Percentiles rank a stretch among this genome's conserved stretches.
Conservation (phyloP, 2,329 filamentous ascomycete species). For the Blumeriella jaapii region DNA sequence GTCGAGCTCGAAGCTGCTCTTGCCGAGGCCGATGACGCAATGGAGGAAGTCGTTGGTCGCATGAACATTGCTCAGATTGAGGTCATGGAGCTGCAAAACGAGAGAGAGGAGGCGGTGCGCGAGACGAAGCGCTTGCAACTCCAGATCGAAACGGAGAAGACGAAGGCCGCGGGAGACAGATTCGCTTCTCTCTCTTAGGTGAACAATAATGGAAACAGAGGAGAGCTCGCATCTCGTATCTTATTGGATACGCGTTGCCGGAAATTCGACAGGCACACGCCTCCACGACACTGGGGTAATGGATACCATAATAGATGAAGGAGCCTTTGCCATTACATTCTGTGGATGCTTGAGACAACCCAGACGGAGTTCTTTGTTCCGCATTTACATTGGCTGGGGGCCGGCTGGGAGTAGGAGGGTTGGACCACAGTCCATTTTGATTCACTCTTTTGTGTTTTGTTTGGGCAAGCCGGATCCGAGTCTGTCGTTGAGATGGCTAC, state of each 20-base stretch:
- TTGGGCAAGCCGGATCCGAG: no score
- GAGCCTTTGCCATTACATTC: no score
- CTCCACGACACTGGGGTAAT: no score
- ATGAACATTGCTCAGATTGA: constrained; percentile 80
- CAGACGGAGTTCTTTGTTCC: not conserved
- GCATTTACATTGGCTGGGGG: not conserved
- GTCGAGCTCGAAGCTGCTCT: constrained; percentile 76
- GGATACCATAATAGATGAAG: not conserved
- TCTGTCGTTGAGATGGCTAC: no score
- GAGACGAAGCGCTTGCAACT: constrained; percentile 60
- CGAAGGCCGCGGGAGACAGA: constrained; percentile 22
- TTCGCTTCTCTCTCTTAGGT: constrained; percentile 21
- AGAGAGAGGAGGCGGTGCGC: constrained; percentile 62
- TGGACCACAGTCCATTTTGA: no score
- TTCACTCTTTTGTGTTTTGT: no score
- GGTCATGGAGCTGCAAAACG: constrained; percentile 65
- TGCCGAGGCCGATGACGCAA: constrained; percentile 63
- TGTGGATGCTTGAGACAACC: not conserved
- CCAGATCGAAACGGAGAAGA: constrained; percentile 40
- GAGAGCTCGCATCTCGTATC: no score
- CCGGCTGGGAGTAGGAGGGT: not conserved
- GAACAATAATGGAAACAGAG: no score
- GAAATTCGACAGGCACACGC: no score
- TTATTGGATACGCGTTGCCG: constrained; percentile 7
- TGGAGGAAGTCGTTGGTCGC: constrained; percentile 70